Percentiles rank a stretch among this genome's conserved stretches.
These are phyloP conservation scores for Haematococcus sp. DNA, from an alignment of 139 green algal species.

Conservation along the genomic window DNA sequence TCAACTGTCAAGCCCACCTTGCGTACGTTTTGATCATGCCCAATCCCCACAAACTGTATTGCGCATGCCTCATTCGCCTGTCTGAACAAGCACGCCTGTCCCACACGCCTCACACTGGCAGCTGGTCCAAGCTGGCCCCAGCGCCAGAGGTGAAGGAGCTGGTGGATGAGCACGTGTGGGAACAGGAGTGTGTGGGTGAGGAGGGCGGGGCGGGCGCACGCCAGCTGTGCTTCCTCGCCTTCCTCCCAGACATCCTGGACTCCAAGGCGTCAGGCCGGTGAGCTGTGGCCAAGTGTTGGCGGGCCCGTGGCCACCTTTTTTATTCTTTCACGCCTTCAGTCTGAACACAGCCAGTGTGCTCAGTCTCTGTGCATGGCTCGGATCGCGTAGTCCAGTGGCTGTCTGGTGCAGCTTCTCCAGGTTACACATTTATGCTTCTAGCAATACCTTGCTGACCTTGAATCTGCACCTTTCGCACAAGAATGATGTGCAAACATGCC, in stretches of 20 bases:
- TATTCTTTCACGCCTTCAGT: not conserved
- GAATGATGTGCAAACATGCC: no score
- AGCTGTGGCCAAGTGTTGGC: not conserved
- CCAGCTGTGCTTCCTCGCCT: slow-evolving; percentile 83
- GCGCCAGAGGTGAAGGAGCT: slow-evolving; percentile 73
- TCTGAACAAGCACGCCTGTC: no score
- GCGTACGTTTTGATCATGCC: no score
- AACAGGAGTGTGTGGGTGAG: slow-evolving; percentile 55
- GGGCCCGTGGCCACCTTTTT: not conserved
- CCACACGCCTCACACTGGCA: slow-evolving; percentile 1
- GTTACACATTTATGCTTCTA: not conserved
- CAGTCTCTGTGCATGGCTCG: no score
- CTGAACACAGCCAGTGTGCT: not conserved
- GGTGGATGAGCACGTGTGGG: slow-evolving; percentile 55
- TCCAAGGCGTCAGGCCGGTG: slow-evolving; percentile 56
- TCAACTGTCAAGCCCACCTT: no score
- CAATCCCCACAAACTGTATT: not conserved
- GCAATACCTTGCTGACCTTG: no score
- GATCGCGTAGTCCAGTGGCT: no score
- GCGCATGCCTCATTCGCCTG: no score
- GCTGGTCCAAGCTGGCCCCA: slow-evolving; percentile 47
- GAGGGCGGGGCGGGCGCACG: slow-evolving; percentile 25
- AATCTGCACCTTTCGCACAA: no score
- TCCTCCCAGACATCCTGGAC: slow-evolving; percentile 93
- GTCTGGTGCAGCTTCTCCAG: not conserved